phyloP scores from a whole-genome alignment of 805 yeast species.

The Saccharomyces eubayanus region DNA sequence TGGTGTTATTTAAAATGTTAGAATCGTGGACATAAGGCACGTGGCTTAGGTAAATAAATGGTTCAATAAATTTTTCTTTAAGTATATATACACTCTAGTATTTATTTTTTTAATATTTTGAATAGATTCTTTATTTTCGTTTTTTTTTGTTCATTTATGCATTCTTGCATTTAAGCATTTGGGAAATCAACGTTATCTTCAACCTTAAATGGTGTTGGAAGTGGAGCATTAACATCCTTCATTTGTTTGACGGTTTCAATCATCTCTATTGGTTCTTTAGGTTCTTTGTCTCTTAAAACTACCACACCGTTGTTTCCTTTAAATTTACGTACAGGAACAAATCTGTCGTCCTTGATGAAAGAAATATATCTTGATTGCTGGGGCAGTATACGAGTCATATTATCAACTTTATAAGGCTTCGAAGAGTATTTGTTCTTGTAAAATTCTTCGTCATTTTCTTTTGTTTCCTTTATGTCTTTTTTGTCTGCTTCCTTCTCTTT shows the following conservation, averaged over 20 bases:
- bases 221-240: constrained; percentile 64
- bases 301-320: constrained; percentile 64
- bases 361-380: constrained; percentile 77
- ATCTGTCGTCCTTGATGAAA: constrained; percentile 66
- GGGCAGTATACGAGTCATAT: constrained; percentile 84
- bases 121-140: neutral
- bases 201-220: constrained; percentile 29
- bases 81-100: neutral
- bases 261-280: constrained; percentile 51
- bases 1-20: neutral
- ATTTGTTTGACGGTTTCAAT: constrained; percentile 81
- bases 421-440: constrained; percentile 46
- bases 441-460: constrained; percentile 26
- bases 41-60: neutral
- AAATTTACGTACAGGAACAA: constrained; percentile 73
- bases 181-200: constrained; percentile 25
- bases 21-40: neutral
- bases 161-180: neutral
- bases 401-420: constrained; percentile 61
- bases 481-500: constrained; percentile 21
- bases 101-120: neutral
- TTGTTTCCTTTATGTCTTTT: constrained; percentile 10
- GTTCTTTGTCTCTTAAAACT: constrained; percentile 55
- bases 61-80: neutral
- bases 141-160: constrained; percentile 3